Evolutionary conservation across 495 filamentous ascomycete genomes (phyloP).

Genomic region (Daldinia childiae): DNA sequence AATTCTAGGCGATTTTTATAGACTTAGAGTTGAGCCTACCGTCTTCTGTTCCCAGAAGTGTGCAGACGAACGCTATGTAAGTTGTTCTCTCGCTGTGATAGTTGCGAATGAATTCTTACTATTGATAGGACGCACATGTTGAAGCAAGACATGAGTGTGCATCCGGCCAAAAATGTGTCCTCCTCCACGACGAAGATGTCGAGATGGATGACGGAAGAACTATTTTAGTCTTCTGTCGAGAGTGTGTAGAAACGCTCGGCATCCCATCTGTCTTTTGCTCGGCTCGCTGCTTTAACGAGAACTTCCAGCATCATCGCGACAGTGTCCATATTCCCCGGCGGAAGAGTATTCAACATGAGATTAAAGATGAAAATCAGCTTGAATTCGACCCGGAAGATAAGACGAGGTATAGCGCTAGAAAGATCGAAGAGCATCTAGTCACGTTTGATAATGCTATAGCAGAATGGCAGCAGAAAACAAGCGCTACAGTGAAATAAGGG

Average conservation of each 20-base stretch:
- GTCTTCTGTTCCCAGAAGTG: conserved; percentile 59
- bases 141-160: conserved; percentile 38
- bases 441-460: conserved; percentile 44
- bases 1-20: conserved; percentile 44
- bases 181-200: conserved; percentile 34
- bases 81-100: conserved; percentile 19
- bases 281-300: conserved; percentile 48
- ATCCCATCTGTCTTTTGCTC: conserved; percentile 53
- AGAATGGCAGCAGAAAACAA: conserved; percentile 51
- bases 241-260: conserved; percentile 51
- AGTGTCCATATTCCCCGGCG: conserved; percentile 51
- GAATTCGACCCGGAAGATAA: conserved; percentile 42
- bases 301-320: conserved; percentile 56
- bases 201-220: conserved; percentile 38
- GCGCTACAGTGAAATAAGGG: conserved; percentile 20
- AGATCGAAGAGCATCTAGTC: conserved; percentile 45
- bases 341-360: conserved; percentile 29
- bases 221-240: conserved; percentile 49
- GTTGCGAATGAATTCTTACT: conserved; percentile 14
- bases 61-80: conserved; percentile 54
- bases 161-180: conserved; percentile 39
- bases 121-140: conserved; percentile 38
- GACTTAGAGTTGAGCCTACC: conserved; percentile 37
- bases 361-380: conserved; percentile 45
- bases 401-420: conserved; percentile 46